A percentile compares a stretch with the other conserved stretches of the same genome.
Evolutionary conservation across 148 eudicot species (phyloP).

Genomic region (Beta vulgaris): DNA sequence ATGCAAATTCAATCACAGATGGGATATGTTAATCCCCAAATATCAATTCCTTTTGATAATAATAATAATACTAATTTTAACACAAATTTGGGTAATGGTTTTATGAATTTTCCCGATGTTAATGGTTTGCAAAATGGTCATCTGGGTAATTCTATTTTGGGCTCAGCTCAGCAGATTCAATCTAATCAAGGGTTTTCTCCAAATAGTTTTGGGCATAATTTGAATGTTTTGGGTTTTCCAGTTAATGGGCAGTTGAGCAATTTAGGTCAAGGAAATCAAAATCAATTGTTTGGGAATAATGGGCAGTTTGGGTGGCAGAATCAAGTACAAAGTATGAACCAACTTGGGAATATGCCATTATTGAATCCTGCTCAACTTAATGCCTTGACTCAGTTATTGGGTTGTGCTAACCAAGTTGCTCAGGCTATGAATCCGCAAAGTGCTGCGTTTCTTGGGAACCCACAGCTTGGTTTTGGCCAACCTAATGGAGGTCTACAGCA

Average conservation of each 20-base stretch:
- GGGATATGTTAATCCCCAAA: conserved; percentile 34
- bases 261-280: conserved; percentile 20
- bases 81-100: conserved; percentile 23
- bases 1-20: conserved; percentile 35
- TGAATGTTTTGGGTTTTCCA: conserved; percentile 24
- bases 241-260: conserved; percentile 29
- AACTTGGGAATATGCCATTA: conserved; percentile 25
- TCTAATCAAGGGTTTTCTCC: conserved; percentile 26
- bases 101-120: conserved; percentile 28
- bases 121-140: conserved; percentile 23
- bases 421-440: conserved; percentile 45
- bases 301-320: conserved; percentile 44
- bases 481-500: conserved; percentile 41
- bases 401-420: conserved; percentile 44
- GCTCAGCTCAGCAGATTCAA: conserved; percentile 27
- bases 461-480: conserved; percentile 31
- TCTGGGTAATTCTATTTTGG: conserved; percentile 22
- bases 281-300: conserved; percentile 24
- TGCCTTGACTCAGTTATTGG: conserved; percentile 35
- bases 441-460: conserved; percentile 37
- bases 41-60: too few species aligned
- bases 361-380: conserved; percentile 35
- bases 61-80: conserved; percentile 6
- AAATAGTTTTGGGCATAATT: conserved; percentile 27
- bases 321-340: conserved; percentile 31